Percentiles rank a stretch among this genome's conserved stretches.
These are phyloP conservation scores for Lipomyces chichibuensis DNA, from an alignment of 805 yeast species.

Conservation along the genomic window DNA sequence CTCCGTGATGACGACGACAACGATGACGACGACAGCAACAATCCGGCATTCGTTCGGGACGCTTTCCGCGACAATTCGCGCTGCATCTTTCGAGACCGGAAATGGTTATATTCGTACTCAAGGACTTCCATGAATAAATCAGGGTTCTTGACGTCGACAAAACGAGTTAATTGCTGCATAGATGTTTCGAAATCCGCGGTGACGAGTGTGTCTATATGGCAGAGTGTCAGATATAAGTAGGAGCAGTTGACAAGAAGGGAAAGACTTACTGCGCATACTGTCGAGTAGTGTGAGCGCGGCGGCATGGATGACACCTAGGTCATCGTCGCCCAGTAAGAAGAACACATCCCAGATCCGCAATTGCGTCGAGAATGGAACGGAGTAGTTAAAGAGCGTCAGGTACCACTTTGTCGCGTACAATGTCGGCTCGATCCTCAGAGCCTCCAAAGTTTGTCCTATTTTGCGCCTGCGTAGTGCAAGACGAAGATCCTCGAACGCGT, in stretches of 20 bases:
- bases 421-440: constrained; percentile 28
- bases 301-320: constrained; percentile 25
- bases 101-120: constrained; percentile 15
- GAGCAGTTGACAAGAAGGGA: neutral
- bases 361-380: constrained; percentile 33
- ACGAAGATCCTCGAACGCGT: constrained; percentile 25
- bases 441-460: constrained; percentile 14
- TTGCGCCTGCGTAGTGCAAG: constrained; percentile 6
- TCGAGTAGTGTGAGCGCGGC: constrained; percentile 31
- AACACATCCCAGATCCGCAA: constrained; percentile 36
- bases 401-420: constrained; percentile 37
- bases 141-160: constrained; percentile 15
- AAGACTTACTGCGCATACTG: constrained; percentile 11
- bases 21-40: no score
- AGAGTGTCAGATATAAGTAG: no score
- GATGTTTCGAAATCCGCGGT: constrained; percentile 27
- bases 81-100: neutral
- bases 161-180: constrained; percentile 17
- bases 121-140: constrained; percentile 31
- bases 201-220: neutral
- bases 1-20: neutral
- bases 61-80: neutral
- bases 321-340: constrained; percentile 26
- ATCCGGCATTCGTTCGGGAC: neutral
- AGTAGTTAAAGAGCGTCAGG: constrained; percentile 32